These are phyloP conservation scores for Ceratobasidium papillatum DNA, from an alignment of 1,284 basidiomycete genomes.

Conservation along the genomic window DNA sequence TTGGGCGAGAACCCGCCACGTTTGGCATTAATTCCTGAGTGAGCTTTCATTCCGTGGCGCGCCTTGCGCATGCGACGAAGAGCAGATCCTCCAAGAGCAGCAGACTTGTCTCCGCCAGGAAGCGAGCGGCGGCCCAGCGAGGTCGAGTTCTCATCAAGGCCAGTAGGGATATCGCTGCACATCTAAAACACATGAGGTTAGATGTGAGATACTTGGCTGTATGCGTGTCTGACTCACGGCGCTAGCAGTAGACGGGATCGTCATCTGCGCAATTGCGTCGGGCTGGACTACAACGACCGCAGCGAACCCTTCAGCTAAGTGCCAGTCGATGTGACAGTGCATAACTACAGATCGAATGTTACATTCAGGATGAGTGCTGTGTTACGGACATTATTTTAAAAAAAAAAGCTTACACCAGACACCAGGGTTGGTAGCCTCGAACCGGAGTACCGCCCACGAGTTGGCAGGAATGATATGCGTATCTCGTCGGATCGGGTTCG, in stretches of 20 bases:
- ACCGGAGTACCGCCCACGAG: slow-evolving; percentile 48
- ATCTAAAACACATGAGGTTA: slow-evolving; percentile 1
- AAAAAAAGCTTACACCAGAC: slow-evolving; percentile 32
- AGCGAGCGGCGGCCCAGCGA: slow-evolving; percentile 26
- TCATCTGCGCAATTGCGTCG: slow-evolving; percentile 16
- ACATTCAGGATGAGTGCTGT: background rate
- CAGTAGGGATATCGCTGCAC: slow-evolving; percentile 27
- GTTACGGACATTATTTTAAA: too few species aligned
- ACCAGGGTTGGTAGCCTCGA: slow-evolving; percentile 48
- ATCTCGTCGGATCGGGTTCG: slow-evolving; percentile 49
- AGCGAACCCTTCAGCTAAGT: slow-evolving; percentile 27
- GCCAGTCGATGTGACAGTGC: slow-evolving; percentile 39
- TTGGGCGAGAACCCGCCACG: background rate
- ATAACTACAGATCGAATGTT: slow-evolving; percentile 12
- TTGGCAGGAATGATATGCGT: slow-evolving; percentile 47
- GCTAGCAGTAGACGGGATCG: slow-evolving; percentile 16
- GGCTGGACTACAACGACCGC: slow-evolving; percentile 28
- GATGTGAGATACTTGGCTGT: background rate
- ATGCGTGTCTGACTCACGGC: background rate
- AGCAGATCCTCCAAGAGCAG: background rate
- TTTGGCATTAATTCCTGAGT: background rate
- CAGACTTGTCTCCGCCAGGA: background rate
- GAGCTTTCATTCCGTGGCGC: background rate
- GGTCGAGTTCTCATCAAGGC: slow-evolving; percentile 13
- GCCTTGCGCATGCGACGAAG: slow-evolving; percentile 7